phyloP scores from a whole-genome alignment of 2,329 filamentous ascomycete species.

The Magnaporthiopsis poae region DNA sequence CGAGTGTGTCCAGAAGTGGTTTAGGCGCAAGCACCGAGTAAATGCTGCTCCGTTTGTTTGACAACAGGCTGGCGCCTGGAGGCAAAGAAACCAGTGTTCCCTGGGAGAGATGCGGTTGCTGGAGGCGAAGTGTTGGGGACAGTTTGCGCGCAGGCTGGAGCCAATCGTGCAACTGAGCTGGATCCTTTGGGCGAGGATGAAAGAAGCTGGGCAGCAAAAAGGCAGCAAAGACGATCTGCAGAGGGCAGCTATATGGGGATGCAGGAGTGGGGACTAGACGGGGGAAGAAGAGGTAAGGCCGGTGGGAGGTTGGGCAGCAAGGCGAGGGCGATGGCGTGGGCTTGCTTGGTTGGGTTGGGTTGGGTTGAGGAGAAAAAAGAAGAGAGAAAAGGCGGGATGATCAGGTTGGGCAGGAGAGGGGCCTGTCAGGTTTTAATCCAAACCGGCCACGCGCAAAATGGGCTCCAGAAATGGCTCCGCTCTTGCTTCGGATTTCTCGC shows the following conservation, averaged over 20 bases:
- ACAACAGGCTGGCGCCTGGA: conserved; percentile 1
- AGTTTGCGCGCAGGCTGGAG: background rate
- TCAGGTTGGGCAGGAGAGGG: conserved; percentile 16
- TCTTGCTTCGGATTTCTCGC: conserved; percentile 3
- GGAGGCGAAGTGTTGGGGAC: background rate
- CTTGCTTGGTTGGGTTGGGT: conserved; percentile 1
- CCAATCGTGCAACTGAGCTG: background rate
- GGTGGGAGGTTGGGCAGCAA: conserved; percentile 1
- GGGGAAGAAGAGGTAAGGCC: background rate
- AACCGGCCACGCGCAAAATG: conserved; percentile 2
- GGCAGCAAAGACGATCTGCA: background rate
- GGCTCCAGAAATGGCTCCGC: conserved; percentile 8
- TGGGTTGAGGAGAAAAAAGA: conserved; percentile 8
- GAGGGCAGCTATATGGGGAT: background rate
- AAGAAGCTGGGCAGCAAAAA: background rate
- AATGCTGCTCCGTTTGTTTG: background rate
- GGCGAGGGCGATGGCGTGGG: background rate
- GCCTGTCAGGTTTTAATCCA: conserved; percentile 14
- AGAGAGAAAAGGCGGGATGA: conserved; percentile 1
- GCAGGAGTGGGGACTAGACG: background rate
- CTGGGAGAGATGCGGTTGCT: background rate
- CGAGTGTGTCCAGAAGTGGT: background rate
- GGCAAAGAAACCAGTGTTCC: background rate
- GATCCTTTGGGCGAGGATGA: background rate
- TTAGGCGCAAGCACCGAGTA: background rate